phyloP scores from a whole-genome alignment of 2,329 filamentous ascomycete species.

The Delphinella strobiligena region DNA sequence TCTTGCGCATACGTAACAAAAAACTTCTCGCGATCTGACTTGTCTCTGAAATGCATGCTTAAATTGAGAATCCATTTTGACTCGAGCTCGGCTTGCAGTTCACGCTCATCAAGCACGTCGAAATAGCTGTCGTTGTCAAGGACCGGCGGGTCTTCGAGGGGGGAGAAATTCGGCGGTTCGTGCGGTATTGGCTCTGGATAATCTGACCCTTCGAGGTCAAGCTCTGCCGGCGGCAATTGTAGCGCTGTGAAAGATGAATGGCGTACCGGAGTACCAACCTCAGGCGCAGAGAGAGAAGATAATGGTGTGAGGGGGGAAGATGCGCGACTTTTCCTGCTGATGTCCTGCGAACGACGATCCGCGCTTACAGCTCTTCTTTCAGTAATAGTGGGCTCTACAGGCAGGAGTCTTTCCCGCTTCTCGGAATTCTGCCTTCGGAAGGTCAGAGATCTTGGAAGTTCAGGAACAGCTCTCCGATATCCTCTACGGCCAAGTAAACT shows the following conservation, averaged over 20 bases:
- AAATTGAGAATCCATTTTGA: slow-evolving; percentile 89
- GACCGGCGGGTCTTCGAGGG: background rate
- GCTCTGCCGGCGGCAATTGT: background rate
- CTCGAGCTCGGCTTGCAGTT: slow-evolving; percentile 72
- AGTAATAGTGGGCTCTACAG: slow-evolving; percentile 48
- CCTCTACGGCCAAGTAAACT: slow-evolving; percentile 17
- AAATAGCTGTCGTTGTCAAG: slow-evolving; percentile 12
- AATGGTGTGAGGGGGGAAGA: slow-evolving; percentile 26
- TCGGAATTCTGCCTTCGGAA: slow-evolving; percentile 79
- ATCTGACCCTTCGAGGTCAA: background rate
- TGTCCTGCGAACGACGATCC: slow-evolving; percentile 33
- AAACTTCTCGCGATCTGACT: slow-evolving; percentile 89
- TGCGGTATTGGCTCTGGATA: background rate
- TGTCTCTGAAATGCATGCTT: slow-evolving; percentile 95
- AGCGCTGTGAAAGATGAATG: background rate
- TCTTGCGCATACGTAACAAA: slow-evolving; percentile 88
- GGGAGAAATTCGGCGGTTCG: background rate
- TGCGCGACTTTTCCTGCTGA: slow-evolving; percentile 30
- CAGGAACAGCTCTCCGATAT: slow-evolving; percentile 56
- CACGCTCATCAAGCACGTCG: slow-evolving; percentile 39
- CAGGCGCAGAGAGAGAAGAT: slow-evolving; percentile 27
- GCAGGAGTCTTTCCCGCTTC: slow-evolving; percentile 58
- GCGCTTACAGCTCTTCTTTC: slow-evolving; percentile 63
- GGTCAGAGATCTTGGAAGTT: slow-evolving; percentile 63
- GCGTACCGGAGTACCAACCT: slow-evolving; percentile 12